Percentiles rank a stretch among this genome's conserved stretches.
Conservation (phyloP, 148 eudicot species). For the Chenopodium quinoa region DNA sequence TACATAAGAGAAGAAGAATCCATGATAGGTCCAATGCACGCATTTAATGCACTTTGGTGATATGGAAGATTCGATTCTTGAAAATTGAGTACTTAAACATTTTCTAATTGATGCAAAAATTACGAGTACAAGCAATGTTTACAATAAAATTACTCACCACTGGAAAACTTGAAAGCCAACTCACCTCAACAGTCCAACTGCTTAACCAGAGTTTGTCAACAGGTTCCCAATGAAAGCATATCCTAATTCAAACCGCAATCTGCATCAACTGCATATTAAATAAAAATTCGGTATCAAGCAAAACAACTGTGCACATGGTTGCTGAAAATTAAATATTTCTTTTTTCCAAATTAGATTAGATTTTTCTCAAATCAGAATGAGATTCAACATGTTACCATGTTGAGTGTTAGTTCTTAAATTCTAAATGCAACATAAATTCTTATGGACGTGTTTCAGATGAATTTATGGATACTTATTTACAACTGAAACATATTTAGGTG, state of each 20-base stretch:
- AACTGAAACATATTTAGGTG: background rate
- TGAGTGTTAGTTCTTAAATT: background rate
- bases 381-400: background rate
- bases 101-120: slow-evolving; percentile 28
- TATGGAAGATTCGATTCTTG: slow-evolving; percentile 88
- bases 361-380: background rate
- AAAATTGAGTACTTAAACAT: slow-evolving; percentile 43
- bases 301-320: slow-evolving; percentile 20
- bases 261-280: slow-evolving; percentile 1
- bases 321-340: background rate
- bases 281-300: slow-evolving; percentile 16
- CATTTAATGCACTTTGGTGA: slow-evolving; percentile 76
- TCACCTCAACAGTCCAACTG: slow-evolving; percentile 22
- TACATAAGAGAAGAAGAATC: slow-evolving; percentile 53
- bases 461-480: background rate
- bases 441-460: background rate
- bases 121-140: slow-evolving; percentile 23
- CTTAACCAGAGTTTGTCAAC: slow-evolving; percentile 25
- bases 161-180: slow-evolving; percentile 14
- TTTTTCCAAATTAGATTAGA: background rate
- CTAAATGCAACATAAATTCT: background rate
- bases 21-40: slow-evolving; percentile 60
- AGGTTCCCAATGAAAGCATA: slow-evolving; percentile 36
- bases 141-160: background rate
- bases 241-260: slow-evolving; percentile 7